phyloP scores from a whole-genome alignment of 306 rosid species.

The Cyamopsis tetragonoloba region DNA sequence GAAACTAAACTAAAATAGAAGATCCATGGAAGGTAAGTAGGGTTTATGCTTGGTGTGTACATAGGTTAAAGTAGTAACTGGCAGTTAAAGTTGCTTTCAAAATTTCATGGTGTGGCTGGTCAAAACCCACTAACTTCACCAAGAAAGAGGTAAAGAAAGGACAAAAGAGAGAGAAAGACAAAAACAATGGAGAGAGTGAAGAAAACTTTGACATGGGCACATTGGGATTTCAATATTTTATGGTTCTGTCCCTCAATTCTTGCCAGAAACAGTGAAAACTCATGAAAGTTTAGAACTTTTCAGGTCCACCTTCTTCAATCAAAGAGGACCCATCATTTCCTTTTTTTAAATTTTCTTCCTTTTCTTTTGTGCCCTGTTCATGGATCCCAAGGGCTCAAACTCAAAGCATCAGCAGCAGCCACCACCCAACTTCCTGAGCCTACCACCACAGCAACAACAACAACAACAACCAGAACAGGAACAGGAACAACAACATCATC shows the following conservation, averaged over 20 bases:
- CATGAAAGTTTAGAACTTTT: slow-evolving; percentile 74
- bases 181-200: slow-evolving; percentile 19
- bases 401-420: slow-evolving; percentile 30
- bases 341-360: not conserved
- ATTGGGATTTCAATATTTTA: slow-evolving; percentile 50
- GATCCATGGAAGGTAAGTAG: slow-evolving; percentile 13
- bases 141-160: slow-evolving; percentile 39
- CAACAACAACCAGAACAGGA: not conserved
- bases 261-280: slow-evolving; percentile 88
- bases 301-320: slow-evolving; percentile 76
- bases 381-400: slow-evolving; percentile 97
- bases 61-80: slow-evolving; percentile 30
- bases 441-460: slow-evolving; percentile 34
- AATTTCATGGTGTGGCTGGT: slow-evolving; percentile 33
- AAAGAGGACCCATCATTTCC: slow-evolving; percentile 46
- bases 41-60: not conserved
- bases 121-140: slow-evolving; percentile 47
- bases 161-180: not conserved
- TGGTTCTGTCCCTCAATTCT: slow-evolving; percentile 44
- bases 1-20: not conserved
- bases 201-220: slow-evolving; percentile 35
- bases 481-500: slow-evolving; percentile 26
- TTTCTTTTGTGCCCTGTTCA: slow-evolving; percentile 41
- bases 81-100: slow-evolving; percentile 57
- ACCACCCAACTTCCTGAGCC: slow-evolving; percentile 53